Percentiles rank a stretch among this genome's conserved stretches.
Evolutionary conservation across 169 alveolate genomes (phyloP).

Genomic region (Plasmodium inui): DNA sequence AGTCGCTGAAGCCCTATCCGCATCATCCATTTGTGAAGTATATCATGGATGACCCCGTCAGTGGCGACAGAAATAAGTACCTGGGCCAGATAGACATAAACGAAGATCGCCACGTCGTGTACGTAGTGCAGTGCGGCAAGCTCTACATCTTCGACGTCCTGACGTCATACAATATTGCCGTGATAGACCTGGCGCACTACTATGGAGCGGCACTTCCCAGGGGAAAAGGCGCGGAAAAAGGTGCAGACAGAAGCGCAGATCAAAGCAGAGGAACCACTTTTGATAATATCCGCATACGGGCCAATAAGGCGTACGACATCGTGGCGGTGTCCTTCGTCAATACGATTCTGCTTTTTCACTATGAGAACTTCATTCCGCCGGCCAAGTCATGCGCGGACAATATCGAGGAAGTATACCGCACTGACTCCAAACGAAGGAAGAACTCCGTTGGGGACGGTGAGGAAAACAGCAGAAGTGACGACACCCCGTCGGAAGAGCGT

Average conservation of each 20-base stretch:
- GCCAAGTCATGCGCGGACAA: not conserved
- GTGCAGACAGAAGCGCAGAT: not conserved
- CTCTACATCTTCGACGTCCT: slow-evolving; percentile 51
- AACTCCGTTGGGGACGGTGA: not conserved
- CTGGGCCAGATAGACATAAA: slow-evolving; percentile 25
- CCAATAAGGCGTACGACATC: slow-evolving; percentile 48
- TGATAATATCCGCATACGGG: slow-evolving; percentile 39
- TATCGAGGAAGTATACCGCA: slow-evolving; percentile 13
- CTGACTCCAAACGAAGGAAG: not conserved
- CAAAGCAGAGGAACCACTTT: not conserved
- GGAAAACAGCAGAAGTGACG: not conserved
- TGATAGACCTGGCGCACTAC: slow-evolving; percentile 30
- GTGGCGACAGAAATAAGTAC: not conserved
- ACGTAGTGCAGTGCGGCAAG: slow-evolving; percentile 12
- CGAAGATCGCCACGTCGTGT: slow-evolving; percentile 40
- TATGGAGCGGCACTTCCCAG: not conserved
- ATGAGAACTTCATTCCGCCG: slow-evolving; percentile 56
- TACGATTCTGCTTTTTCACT: slow-evolving; percentile 28
- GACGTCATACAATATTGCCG: slow-evolving; percentile 57
- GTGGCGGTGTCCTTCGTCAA: slow-evolving; percentile 36
- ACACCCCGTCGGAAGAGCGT: not conserved
- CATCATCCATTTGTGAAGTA: slow-evolving; percentile 49
- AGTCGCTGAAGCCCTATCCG: slow-evolving; percentile 63
- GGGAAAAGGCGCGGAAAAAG: not conserved
- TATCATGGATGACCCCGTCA: not conserved